Conservation (phyloP, 805 yeast species). For the Kuraishia molischiana region DNA sequence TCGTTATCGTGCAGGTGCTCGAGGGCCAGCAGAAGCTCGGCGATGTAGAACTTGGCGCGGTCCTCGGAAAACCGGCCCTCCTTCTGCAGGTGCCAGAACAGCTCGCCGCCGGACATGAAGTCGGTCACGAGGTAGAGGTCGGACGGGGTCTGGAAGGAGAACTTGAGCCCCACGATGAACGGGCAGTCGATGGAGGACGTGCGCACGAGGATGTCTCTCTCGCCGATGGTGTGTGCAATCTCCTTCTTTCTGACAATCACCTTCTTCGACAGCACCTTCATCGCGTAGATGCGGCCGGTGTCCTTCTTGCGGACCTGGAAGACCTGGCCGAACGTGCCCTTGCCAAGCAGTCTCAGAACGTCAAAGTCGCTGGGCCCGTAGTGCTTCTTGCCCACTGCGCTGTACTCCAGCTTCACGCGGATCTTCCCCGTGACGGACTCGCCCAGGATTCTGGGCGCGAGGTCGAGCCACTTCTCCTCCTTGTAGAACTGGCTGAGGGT, state of each 20-base stretch:
- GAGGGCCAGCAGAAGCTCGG: conserved; percentile 86
- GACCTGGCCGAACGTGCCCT: conserved; percentile 97
- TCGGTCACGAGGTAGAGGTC: conserved; percentile 93
- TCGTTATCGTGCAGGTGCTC: conserved; percentile 94
- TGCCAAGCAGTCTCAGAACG: conserved; percentile 81
- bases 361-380: conserved; percentile 95
- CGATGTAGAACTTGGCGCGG: conserved; percentile 93
- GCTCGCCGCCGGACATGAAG: conserved; percentile 97
- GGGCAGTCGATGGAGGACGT: conserved; percentile 84
- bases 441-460: conserved; percentile 65
- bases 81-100: conserved; percentile 93
- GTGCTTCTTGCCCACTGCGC: conserved; percentile 57
- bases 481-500: conserved; percentile 28
- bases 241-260: conserved; percentile 95
- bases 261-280: conserved; percentile 92
- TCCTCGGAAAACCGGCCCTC: conserved; percentile 92
- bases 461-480: conserved; percentile 62
- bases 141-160: conserved; percentile 90
- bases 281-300: conserved; percentile 86
- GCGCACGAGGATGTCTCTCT: conserved; percentile 86
- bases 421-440: conserved; percentile 75
- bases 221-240: conserved; percentile 97
- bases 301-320: conserved; percentile 91
- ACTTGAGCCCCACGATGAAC: conserved; percentile 93
- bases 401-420: conserved; percentile 65